These are phyloP conservation scores for Cardamine chenopodiifolia DNA, from an alignment of 345 rosid genomes.

Conservation along the genomic window DNA sequence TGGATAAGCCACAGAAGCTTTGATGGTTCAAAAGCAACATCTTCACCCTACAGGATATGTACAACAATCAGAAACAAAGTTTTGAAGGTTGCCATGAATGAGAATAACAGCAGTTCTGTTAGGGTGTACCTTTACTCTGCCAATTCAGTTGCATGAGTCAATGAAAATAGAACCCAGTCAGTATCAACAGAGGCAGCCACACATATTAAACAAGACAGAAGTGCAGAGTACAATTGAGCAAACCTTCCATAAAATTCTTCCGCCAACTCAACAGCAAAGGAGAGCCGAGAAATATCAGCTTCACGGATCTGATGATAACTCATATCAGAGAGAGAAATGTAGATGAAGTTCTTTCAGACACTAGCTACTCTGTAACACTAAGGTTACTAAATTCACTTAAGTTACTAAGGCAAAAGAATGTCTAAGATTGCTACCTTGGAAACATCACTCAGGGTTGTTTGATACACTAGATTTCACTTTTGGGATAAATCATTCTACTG, in stretches of 20 bases:
- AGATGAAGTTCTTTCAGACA: constrained; percentile 14
- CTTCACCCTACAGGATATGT: constrained; percentile 74
- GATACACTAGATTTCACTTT: background rate
- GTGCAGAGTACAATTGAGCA: constrained; percentile 22
- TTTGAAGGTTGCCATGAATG: constrained; percentile 16
- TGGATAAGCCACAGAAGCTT: constrained; percentile 99
- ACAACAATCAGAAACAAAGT: constrained; percentile 30
- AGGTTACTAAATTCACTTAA: background rate
- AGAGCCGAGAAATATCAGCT: constrained; percentile 97
- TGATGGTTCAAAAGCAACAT: constrained; percentile 95
- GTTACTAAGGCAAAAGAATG: background rate
- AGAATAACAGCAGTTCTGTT: constrained; percentile 27
- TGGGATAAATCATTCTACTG: background rate
- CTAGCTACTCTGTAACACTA: constrained; percentile 5
- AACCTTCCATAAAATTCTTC: constrained; percentile 99
- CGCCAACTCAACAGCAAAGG: constrained; percentile 99
- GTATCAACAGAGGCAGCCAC: constrained; percentile 30
- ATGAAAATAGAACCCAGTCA: constrained; percentile 50
- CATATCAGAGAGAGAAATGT: constrained; percentile 27
- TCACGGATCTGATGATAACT: constrained; percentile 73
- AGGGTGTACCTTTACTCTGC: constrained; percentile 90
- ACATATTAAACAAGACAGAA: constrained; percentile 22
- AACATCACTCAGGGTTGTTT: background rate
- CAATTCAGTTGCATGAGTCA: constrained; percentile 43
- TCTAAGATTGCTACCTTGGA: background rate